A percentile compares a stretch with the other conserved stretches of the same genome.
Evolutionary conservation across 306 rosid genomes (phyloP).

Genomic region (Sophora flavescens): DNA sequence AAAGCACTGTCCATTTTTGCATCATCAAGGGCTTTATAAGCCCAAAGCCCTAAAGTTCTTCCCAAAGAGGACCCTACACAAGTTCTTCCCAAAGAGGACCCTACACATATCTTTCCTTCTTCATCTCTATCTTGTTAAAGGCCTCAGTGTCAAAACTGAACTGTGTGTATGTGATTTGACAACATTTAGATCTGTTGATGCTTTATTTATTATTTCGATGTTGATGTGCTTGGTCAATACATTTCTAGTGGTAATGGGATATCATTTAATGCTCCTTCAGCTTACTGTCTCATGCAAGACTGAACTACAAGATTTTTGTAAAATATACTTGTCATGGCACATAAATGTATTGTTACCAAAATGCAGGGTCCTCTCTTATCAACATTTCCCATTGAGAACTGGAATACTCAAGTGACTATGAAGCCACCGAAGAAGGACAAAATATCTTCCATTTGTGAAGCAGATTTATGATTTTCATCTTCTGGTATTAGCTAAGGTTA

Average conservation of each 20-base stretch:
- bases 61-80: too few species aligned
- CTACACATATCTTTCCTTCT: too few species aligned
- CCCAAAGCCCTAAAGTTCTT: too few species aligned
- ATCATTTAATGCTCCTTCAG: background rate
- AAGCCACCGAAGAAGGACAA: conserved; percentile 77
- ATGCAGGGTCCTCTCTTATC: conserved; percentile 90
- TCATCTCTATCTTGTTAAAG: too few species aligned
- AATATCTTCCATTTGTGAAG: conserved; percentile 81
- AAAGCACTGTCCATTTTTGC: too few species aligned
- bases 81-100: too few species aligned
- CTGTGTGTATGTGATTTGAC: background rate
- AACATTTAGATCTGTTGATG: background rate
- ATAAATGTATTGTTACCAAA: conserved; percentile 13
- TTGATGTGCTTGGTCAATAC: conserved; percentile 6
- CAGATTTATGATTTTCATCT: conserved; percentile 91
- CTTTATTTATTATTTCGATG: background rate
- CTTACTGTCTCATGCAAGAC: conserved; percentile 12
- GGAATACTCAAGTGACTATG: conserved; percentile 56
- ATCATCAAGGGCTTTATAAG: too few species aligned
- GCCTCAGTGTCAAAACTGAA: too few species aligned
- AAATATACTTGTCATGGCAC: conserved; percentile 37
- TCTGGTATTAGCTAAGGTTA: conserved; percentile 70
- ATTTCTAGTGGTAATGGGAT: conserved; percentile 6
- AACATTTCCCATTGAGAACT: conserved; percentile 84
- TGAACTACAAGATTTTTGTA: conserved; percentile 11